Evolutionary conservation across 176 grass and related monocot genomes (phyloP).

Genomic region (Tillandsia leiboldiana): DNA sequence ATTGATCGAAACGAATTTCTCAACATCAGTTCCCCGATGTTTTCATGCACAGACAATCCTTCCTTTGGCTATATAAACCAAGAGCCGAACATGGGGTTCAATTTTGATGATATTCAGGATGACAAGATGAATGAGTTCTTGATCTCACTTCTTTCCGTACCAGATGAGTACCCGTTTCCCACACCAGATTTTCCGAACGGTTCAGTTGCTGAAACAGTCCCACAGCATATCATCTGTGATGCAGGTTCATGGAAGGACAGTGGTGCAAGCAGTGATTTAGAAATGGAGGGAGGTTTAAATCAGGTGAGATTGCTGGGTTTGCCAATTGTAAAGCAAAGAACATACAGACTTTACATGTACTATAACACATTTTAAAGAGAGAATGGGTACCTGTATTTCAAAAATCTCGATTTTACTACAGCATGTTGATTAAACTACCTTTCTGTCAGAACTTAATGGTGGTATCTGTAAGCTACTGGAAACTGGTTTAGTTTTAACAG

Average conservation of each 20-base stretch:
- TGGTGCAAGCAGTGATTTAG: conserved; percentile 15
- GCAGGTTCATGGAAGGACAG: conserved; percentile 16
- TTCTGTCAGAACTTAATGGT: too few relatives aligned
- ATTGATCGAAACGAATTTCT: not conserved
- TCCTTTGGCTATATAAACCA: not conserved
- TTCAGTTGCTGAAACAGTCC: not conserved
- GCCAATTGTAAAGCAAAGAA: not conserved
- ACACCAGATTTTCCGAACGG: not conserved
- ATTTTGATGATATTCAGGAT: not conserved
- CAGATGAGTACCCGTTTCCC: not conserved
- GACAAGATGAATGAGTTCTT: not conserved
- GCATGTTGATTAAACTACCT: too few relatives aligned
- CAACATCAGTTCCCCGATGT: not conserved
- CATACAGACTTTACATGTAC: not conserved
- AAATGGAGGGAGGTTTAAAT: not conserved
- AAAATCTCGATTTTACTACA: too few relatives aligned
- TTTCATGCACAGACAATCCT: not conserved
- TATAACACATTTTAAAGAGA: too few relatives aligned
- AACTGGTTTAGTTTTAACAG: too few relatives aligned
- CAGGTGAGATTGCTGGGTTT: conserved; percentile 10
- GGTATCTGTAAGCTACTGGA: too few relatives aligned
- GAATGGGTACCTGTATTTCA: too few relatives aligned
- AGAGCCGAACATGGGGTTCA: not conserved
- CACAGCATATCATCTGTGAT: not conserved
- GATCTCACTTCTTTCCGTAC: not conserved